These are phyloP conservation scores for Rubus parviflorus DNA, from an alignment of 306 rosid genomes.

Conservation along the genomic window DNA sequence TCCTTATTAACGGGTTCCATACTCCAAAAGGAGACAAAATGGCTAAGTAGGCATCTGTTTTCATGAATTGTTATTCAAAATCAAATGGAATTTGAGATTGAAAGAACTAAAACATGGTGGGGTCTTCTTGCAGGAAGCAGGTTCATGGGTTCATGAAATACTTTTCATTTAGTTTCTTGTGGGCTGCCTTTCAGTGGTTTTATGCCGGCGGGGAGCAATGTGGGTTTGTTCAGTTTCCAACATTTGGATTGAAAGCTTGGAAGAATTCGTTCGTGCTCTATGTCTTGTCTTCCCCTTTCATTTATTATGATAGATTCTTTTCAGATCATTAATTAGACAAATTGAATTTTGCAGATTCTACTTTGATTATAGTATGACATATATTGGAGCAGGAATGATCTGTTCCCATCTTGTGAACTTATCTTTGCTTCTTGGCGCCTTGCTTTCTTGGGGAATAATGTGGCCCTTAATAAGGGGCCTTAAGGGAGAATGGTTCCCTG, in stretches of 20 bases:
- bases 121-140: constrained; percentile 68
- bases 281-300: constrained; percentile 2
- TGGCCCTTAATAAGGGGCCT: constrained; percentile 83
- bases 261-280: constrained; percentile 62
- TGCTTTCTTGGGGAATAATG: constrained; percentile 97
- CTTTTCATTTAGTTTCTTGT: constrained; percentile 75
- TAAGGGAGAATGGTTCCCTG: constrained; percentile 96
- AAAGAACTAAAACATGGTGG: constrained; percentile 28
- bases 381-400: constrained; percentile 98
- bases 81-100: constrained; percentile 18
- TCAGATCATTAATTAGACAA: constrained; percentile 23
- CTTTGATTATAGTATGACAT: constrained; percentile 96
- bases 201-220: constrained; percentile 77
- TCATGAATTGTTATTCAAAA: background rate
- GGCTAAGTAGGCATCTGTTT: constrained; percentile 68
- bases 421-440: constrained; percentile 87
- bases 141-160: constrained; percentile 73
- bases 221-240: constrained; percentile 89
- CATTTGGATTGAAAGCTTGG: constrained; percentile 90
- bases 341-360: constrained; percentile 70
- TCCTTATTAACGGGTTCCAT: constrained; percentile 95
- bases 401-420: constrained; percentile 94
- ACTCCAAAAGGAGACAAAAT: constrained; percentile 79
- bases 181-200: constrained; percentile 98
- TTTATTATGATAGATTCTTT: constrained; percentile 13